phyloP scores from a whole-genome alignment of 139 green algal genomes.

The Asterochloris erici region DNA sequence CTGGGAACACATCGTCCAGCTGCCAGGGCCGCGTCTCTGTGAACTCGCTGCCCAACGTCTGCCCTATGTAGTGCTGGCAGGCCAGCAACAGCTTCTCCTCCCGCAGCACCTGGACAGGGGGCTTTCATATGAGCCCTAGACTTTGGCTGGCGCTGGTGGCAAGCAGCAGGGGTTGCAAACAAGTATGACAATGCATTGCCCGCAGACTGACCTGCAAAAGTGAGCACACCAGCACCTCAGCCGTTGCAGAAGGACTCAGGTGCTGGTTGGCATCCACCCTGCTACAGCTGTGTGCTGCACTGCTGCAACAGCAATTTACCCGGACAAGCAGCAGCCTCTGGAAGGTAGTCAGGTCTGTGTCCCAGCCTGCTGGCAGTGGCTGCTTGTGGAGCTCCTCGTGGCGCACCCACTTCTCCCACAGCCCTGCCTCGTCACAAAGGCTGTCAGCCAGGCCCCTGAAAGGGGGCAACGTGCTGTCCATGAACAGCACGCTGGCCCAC shows the following conservation, averaged over 20 bases:
- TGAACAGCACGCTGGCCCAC: slow-evolving; percentile 37
- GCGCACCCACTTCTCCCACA: slow-evolving; percentile 38
- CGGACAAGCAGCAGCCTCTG: slow-evolving; percentile 61
- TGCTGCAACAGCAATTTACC: slow-evolving; percentile 13
- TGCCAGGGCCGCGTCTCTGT: slow-evolving; percentile 71
- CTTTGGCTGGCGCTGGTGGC: too few species aligned
- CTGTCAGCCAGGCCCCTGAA: slow-evolving; percentile 42
- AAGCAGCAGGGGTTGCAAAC: neutral
- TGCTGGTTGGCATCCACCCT: too few species aligned
- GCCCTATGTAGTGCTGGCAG: slow-evolving; percentile 47
- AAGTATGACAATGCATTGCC: too few species aligned
- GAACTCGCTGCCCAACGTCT: slow-evolving; percentile 63
- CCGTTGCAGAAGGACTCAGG: too few species aligned
- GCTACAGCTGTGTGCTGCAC: too few species aligned
- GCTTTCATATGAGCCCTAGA: neutral
- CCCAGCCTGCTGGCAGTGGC: slow-evolving; percentile 41
- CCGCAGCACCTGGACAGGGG: slow-evolving; percentile 31
- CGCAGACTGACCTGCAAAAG: too few species aligned
- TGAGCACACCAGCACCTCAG: too few species aligned
- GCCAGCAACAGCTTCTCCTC: slow-evolving; percentile 71
- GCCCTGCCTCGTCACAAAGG: slow-evolving; percentile 17
- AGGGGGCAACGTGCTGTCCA: slow-evolving; percentile 25
- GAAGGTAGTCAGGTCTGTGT: slow-evolving; percentile 34
- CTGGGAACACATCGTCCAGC: slow-evolving; percentile 76
- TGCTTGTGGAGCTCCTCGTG: slow-evolving; percentile 40